phyloP scores from a whole-genome alignment of 1,284 basidiomycete species.

The Boletus hoseneyae region DNA sequence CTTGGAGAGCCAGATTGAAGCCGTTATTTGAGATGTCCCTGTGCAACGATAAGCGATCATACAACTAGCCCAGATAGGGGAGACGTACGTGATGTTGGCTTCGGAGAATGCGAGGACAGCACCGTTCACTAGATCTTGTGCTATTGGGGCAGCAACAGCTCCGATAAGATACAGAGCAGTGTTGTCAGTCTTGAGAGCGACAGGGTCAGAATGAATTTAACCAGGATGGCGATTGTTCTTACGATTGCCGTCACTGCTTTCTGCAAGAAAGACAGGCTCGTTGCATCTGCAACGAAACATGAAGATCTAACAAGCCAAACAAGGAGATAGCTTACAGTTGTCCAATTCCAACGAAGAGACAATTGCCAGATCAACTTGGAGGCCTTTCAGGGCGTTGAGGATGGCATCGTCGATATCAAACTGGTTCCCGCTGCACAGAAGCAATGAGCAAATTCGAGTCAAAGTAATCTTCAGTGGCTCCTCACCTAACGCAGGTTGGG shows the following conservation, averaged over 20 bases:
- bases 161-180: conserved; percentile 69
- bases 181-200: conserved; percentile 49
- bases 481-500: conserved; percentile 54
- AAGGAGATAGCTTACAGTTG: conserved; percentile 44
- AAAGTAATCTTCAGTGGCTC: background rate
- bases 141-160: conserved; percentile 62
- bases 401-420: conserved; percentile 62
- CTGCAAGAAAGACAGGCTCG: conserved; percentile 63
- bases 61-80: conserved; percentile 43
- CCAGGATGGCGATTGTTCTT: conserved; percentile 17
- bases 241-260: conserved; percentile 57
- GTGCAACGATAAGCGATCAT: conserved; percentile 40
- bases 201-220: background rate
- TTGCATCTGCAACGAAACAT: conserved; percentile 41
- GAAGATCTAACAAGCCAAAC: background rate
- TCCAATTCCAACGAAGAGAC: conserved; percentile 52
- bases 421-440: conserved; percentile 50
- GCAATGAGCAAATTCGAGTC: conserved; percentile 11
- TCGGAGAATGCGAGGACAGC: conserved; percentile 54
- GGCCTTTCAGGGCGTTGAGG: conserved; percentile 56
- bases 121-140: conserved; percentile 64
- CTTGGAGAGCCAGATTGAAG: conserved; percentile 56
- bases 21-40: conserved; percentile 59
- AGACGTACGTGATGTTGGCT: conserved; percentile 59
- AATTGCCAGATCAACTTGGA: conserved; percentile 54